Percentiles rank a stretch among this genome's conserved stretches.
phyloP scores from a whole-genome alignment of 2,329 filamentous ascomycete genomes.

The Pseudogymnoascus sp. region DNA sequence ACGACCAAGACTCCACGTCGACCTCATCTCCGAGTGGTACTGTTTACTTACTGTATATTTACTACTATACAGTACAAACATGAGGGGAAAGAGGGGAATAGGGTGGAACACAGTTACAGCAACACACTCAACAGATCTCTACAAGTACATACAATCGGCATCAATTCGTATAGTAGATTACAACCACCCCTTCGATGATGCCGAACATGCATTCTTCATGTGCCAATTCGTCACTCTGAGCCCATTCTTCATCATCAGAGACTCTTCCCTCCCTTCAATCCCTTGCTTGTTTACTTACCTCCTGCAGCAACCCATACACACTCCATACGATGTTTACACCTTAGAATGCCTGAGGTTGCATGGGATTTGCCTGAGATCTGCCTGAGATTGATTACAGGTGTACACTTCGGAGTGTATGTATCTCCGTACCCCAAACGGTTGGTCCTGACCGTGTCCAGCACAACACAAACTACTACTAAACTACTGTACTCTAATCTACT shows the following conservation, averaged over 20 bases:
- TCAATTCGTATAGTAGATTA: neutral
- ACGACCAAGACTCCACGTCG: neutral
- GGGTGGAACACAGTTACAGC: neutral
- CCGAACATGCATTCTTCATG: constrained; percentile 2
- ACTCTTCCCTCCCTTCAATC: neutral
- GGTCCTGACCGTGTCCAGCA: neutral
- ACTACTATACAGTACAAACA: neutral
- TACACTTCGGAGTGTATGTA: neutral
- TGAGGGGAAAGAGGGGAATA: neutral
- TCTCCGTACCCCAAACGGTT: neutral
- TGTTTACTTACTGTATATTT: neutral
- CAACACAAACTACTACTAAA: neutral
- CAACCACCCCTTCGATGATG: neutral
- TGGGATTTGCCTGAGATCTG: neutral
- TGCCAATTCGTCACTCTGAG: constrained; percentile 2
- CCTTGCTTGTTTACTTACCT: constrained; percentile 7
- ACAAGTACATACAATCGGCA: neutral
- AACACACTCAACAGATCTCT: neutral
- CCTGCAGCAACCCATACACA: constrained; percentile 4
- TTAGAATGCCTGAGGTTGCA: neutral
- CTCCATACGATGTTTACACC: neutral
- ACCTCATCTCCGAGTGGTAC: neutral
- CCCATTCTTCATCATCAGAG: constrained; percentile 6
- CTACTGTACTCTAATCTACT: constrained; percentile 2
- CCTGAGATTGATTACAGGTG: neutral